phyloP scores from a whole-genome alignment of 2,329 filamentous ascomycete genomes.

The Chrysoporthe austroafricana region DNA sequence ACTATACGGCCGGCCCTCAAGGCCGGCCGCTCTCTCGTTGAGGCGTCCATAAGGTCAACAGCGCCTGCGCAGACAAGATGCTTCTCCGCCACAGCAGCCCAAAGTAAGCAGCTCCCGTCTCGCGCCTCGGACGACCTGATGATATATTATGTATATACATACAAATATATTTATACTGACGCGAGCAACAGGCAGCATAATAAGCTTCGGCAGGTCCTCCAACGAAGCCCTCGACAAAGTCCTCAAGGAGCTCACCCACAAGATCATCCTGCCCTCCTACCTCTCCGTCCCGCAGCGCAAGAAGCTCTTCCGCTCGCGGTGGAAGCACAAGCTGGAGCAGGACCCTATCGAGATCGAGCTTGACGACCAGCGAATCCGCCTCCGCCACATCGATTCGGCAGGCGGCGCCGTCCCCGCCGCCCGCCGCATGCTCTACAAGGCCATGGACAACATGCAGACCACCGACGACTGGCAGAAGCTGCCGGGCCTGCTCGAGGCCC shows the following conservation, averaged over 20 bases:
- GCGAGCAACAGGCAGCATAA: constrained; percentile 37
- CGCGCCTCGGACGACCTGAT: neutral
- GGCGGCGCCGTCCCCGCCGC: constrained; percentile 47
- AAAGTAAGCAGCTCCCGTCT: constrained; percentile 22
- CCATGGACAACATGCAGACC: constrained; percentile 51
- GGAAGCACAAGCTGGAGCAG: constrained; percentile 52
- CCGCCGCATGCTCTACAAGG: constrained; percentile 42
- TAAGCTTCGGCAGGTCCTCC: constrained; percentile 55
- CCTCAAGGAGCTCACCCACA: constrained; percentile 58
- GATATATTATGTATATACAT: neutral
- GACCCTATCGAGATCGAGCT: constrained; percentile 64
- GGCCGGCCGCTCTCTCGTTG: constrained; percentile 31
- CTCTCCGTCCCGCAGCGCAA: constrained; percentile 57
- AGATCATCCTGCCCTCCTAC: constrained; percentile 65
- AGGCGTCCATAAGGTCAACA: constrained; percentile 25
- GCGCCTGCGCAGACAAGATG: constrained; percentile 30
- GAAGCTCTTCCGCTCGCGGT: constrained; percentile 53
- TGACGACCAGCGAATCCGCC: constrained; percentile 58
- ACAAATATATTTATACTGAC: neutral
- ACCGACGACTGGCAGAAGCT: constrained; percentile 58
- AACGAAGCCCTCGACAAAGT: constrained; percentile 56
- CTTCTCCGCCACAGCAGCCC: constrained; percentile 33
- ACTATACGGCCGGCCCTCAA: constrained; percentile 31
- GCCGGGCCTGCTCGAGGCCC: constrained; percentile 53
- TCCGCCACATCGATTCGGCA: constrained; percentile 48